Conservation (phyloP, 1,284 basidiomycete genomes). For the Jaminaea rosea region DNA sequence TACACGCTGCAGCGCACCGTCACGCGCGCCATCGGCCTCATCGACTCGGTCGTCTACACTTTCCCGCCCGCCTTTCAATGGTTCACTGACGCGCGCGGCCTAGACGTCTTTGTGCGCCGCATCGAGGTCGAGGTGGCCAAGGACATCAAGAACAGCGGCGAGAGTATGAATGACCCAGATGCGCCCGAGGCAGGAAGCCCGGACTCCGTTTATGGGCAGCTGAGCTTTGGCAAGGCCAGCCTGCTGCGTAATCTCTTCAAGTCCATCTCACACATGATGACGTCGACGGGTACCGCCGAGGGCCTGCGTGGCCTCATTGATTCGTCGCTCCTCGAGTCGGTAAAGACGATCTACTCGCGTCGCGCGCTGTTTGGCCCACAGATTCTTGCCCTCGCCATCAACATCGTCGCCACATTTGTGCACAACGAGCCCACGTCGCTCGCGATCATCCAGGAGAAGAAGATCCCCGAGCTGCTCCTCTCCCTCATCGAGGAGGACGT, state of each 20-base stretch:
- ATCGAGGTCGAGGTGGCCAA: slow-evolving; percentile 55
- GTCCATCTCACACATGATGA: slow-evolving; percentile 92
- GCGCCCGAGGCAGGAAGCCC: no score
- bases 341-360: slow-evolving; percentile 80
- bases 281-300: slow-evolving; percentile 76
- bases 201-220: slow-evolving; percentile 50
- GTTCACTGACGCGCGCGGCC: slow-evolving; percentile 75
- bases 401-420: slow-evolving; percentile 94
- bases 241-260: slow-evolving; percentile 82
- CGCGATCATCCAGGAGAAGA: slow-evolving; percentile 79
- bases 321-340: slow-evolving; percentile 71
- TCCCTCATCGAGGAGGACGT: slow-evolving; percentile 71
- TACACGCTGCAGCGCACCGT: slow-evolving; percentile 43
- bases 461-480: slow-evolving; percentile 82
- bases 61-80: slow-evolving; percentile 78
- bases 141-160: slow-evolving; percentile 11
- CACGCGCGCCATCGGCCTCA: slow-evolving; percentile 65
- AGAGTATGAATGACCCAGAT: slow-evolving; percentile 18
- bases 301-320: slow-evolving; percentile 91
- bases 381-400: slow-evolving; percentile 70
- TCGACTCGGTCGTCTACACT: slow-evolving; percentile 85
- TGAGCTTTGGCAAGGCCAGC: slow-evolving; percentile 46
- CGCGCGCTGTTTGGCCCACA: slow-evolving; percentile 75
- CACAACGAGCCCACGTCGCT: slow-evolving; percentile 98
- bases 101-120: slow-evolving; percentile 72